Evolutionary conservation across 1,284 basidiomycete genomes (phyloP).

Genomic region (Sphagnurus paluster): DNA sequence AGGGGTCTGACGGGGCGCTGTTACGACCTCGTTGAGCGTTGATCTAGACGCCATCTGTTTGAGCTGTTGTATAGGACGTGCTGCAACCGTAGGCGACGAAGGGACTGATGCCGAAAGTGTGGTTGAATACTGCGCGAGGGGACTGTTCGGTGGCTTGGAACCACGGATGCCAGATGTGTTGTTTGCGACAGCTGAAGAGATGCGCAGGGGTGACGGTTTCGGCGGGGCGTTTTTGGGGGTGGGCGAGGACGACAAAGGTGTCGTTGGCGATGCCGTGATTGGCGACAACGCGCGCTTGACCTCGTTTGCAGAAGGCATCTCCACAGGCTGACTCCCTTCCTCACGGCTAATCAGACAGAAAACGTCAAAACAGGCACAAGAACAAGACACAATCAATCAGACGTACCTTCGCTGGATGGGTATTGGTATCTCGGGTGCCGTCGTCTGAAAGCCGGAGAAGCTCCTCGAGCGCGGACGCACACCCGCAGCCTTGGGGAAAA

Average conservation of each 20-base stretch:
- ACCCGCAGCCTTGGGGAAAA: constrained; percentile 53
- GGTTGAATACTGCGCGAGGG: constrained; percentile 23
- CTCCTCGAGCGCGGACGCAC: constrained; percentile 68
- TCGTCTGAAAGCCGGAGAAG: constrained; percentile 66
- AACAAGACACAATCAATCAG: constrained; percentile 1
- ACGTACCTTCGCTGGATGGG: constrained; percentile 39
- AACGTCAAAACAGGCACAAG: constrained; percentile 5
- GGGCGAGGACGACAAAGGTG: constrained; percentile 17
- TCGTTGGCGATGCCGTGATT: constrained; percentile 21
- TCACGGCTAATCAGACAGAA: constrained; percentile 24
- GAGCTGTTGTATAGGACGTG: constrained; percentile 21
- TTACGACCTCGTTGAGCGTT: constrained; percentile 27
- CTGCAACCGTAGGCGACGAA: constrained; percentile 21
- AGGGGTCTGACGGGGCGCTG: constrained; percentile 12
- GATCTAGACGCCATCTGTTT: constrained; percentile 27
- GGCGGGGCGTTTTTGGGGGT: constrained; percentile 9
- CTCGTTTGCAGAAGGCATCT: constrained; percentile 23
- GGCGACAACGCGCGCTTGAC: constrained; percentile 27
- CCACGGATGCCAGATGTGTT: constrained; percentile 20
- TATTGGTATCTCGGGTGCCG: constrained; percentile 29
- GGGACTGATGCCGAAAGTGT: constrained; percentile 12
- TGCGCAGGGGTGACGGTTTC: constrained; percentile 27
- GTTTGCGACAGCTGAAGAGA: constrained; percentile 53
- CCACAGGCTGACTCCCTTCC: constrained; percentile 20
- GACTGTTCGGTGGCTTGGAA: constrained; percentile 27